Percentiles rank a stretch among this genome's conserved stretches.
These are phyloP conservation scores for Violaceomyces palustris DNA, from an alignment of 1,284 basidiomycete genomes.

Conservation along the genomic window DNA sequence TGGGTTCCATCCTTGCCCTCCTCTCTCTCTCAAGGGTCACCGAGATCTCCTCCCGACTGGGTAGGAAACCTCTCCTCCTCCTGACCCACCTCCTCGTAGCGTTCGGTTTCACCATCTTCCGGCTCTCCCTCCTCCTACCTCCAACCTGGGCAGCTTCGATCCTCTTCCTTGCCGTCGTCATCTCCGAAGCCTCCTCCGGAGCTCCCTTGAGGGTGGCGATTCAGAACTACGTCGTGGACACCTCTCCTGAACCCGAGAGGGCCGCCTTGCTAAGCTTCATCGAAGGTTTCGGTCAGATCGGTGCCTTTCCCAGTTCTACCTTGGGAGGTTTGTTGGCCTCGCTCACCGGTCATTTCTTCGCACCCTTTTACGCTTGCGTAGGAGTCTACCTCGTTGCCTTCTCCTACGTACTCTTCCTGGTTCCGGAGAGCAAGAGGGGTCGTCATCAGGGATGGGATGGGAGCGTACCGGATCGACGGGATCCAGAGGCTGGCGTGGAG, in stretches of 20 bases:
- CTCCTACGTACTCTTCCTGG: slow-evolving; percentile 29
- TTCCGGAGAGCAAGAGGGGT: slow-evolving; percentile 42
- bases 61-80: slow-evolving; percentile 37
- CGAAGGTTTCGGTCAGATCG: slow-evolving; percentile 45
- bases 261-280: slow-evolving; percentile 42
- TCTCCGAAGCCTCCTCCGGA: slow-evolving; percentile 39
- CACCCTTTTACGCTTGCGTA: slow-evolving; percentile 42
- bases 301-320: slow-evolving; percentile 38
- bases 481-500: too few relatives aligned
- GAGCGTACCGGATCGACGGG: too few relatives aligned
- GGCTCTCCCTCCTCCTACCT: slow-evolving; percentile 26
- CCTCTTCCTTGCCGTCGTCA: slow-evolving; percentile 31
- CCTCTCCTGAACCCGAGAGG: slow-evolving; percentile 31
- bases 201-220: slow-evolving; percentile 39
- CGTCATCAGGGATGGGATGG: too few relatives aligned
- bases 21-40: slow-evolving; percentile 32
- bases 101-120: slow-evolving; percentile 27
- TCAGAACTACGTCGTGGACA: slow-evolving; percentile 48
- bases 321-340: slow-evolving; percentile 39
- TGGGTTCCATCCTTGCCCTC: slow-evolving; percentile 35
- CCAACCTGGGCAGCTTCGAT: slow-evolving; percentile 26
- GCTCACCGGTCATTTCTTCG: slow-evolving; percentile 39
- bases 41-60: slow-evolving; percentile 28
- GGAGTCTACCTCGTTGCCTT: slow-evolving; percentile 30
- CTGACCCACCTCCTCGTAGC: slow-evolving; percentile 30